Evolutionary conservation across 192 early-diverging fungal genomes (phyloP), one percentile per base, ranked within the genome.

Genomic region (Podila horticola): DNA sequence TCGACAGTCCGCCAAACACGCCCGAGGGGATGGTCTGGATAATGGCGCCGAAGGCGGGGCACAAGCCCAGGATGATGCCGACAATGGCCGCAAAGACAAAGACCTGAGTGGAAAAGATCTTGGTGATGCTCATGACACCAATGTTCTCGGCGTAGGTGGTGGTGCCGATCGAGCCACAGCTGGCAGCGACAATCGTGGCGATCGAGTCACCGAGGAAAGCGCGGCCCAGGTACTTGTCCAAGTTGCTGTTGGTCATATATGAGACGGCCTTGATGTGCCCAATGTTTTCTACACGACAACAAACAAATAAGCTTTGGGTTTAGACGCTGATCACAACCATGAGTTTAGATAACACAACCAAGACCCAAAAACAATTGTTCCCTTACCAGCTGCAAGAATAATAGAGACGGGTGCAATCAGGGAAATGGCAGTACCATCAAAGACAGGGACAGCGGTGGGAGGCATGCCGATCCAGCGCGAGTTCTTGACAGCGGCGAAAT

Each of bases 81-180:
- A 90, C 79, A 17, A 77, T 10, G 34, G 88, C 86, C 22, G 89
- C 86, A 60, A 90, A 58, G n/a, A 85, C 31, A 59, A 90, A 90
- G 36, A 88, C 75, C 24, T 87, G 36, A 2, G 88, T 88, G 20
- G 85, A 87, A 67, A 87, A 90, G 15, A 90, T 82, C 52, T 84
- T 66, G 49, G 90, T 90, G 17, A 89, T 81, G 22, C 85, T 70
- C 86, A 89, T 84, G 28, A 83, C 82, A 65, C 87, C 86, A 74
- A 90, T 90, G 72, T 90, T 90, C 62, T 90, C 89, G 50, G 84
- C 76, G 72, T 90, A 90, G 3, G 88, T 90, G 9, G 89, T 91
- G 10, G 83, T 76, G 24, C 89, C 89, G 13, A 84, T 72, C 1
- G 85, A 86, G 62, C 89, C 89, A 63, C 72, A 74, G 20, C 77